phyloP scores from a whole-genome alignment of 2,329 filamentous ascomycete species.

The Fusarium irregulare region DNA sequence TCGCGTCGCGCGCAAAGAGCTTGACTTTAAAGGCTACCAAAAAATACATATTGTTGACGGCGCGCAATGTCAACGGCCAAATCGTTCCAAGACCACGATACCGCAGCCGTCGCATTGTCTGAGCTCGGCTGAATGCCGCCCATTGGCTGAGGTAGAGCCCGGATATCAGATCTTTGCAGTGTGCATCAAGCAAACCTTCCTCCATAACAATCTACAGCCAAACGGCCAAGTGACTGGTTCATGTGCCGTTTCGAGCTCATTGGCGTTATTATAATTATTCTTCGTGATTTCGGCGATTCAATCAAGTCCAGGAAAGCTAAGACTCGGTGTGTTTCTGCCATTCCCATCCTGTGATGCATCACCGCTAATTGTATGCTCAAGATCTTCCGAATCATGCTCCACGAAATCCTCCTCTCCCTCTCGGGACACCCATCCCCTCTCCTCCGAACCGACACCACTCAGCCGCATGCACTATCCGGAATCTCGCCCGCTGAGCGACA shows the following conservation, averaged over 20 bases:
- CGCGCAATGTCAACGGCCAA: constrained; percentile 12
- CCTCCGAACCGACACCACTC: constrained; percentile 68
- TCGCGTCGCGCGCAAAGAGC: constrained; percentile 37
- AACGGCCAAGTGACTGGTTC: constrained; percentile 18
- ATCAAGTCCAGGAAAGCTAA: constrained; percentile 52
- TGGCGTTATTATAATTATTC: constrained; percentile 61
- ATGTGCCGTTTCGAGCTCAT: constrained; percentile 68
- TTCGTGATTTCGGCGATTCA: constrained; percentile 57
- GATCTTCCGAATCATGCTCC: constrained; percentile 75
- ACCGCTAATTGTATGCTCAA: constrained; percentile 29
- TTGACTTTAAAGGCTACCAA: constrained; percentile 6
- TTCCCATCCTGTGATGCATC: not conserved
- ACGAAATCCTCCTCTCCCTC: constrained; percentile 97
- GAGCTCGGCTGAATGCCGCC: constrained; percentile 3
- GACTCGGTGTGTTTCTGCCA: constrained; percentile 33
- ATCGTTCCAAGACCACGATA: not conserved
- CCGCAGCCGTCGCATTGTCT: constrained; percentile 2
- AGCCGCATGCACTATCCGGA: constrained; percentile 59
- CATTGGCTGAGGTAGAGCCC: not conserved
- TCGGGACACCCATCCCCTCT: constrained; percentile 93
- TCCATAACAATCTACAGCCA: not conserved
- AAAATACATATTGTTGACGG: not conserved
- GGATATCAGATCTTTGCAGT: not conserved
- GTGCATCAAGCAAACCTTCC: not conserved
- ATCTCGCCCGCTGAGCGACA: constrained; percentile 84